phyloP scores from a whole-genome alignment of 768 basidiomycete genomes.

The Plicaturopsis crispa region DNA sequence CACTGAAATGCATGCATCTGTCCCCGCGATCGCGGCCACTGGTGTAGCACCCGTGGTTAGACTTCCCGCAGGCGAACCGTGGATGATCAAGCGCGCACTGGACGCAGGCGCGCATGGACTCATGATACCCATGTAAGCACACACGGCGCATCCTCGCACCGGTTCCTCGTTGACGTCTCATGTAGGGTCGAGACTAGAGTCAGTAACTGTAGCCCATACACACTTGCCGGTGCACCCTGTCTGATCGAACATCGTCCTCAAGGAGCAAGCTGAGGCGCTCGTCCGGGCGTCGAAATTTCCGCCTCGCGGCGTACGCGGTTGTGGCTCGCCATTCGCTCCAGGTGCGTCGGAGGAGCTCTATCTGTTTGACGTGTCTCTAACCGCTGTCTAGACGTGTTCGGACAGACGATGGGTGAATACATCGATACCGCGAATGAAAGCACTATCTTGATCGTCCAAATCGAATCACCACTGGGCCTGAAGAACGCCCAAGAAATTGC shows the following conservation, averaged over 20 bases:
- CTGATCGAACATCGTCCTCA: slow-evolving; percentile 39
- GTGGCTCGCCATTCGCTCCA: slow-evolving; percentile 38
- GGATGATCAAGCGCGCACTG: slow-evolving; percentile 46
- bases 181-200: slow-evolving; percentile 3
- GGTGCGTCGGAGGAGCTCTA: too few relatives aligned
- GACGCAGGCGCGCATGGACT: slow-evolving; percentile 37
- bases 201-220: slow-evolving; percentile 32
- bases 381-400: slow-evolving; percentile 29
- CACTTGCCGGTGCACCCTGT: slow-evolving; percentile 32
- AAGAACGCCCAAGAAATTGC: slow-evolving; percentile 32
- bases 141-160: not conserved
- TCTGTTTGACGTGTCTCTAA: too few relatives aligned
- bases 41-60: slow-evolving; percentile 37
- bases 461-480: slow-evolving; percentile 31
- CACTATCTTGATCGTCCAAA: slow-evolving; percentile 31
- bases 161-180: not conserved
- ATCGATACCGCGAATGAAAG: slow-evolving; percentile 38
- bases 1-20: slow-evolving; percentile 32
- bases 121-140: slow-evolving; percentile 19
- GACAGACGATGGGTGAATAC: slow-evolving; percentile 36
- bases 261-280: slow-evolving; percentile 13
- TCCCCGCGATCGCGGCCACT: slow-evolving; percentile 30
- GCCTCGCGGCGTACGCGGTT: slow-evolving; percentile 31
- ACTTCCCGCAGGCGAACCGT: slow-evolving; percentile 39
- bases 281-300: slow-evolving; percentile 2